Base-by-base conservation (phyloP, 1,139 yeast species). In the Arxiozyma telluris region DNA sequence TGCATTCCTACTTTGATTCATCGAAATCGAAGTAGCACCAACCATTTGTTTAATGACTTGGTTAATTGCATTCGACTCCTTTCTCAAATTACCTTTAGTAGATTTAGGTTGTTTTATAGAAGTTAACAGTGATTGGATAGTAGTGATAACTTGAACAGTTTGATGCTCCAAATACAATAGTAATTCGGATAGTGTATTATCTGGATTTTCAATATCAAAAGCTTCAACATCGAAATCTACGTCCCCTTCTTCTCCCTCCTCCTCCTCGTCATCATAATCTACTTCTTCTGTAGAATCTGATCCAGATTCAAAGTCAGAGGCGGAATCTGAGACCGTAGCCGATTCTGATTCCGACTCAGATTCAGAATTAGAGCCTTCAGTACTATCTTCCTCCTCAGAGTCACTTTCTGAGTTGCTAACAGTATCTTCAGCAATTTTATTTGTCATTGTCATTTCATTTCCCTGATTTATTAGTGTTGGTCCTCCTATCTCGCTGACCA, bases 111-210 rank as follows among this genome's bases (percentile, higher is more conserved):
- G 81, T 70, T 85, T 84, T 61, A 87, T 86, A 1, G 91, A 83
- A 3, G 83, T 79, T 58, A 93, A 76, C 57, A 93, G 76, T 23
- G 87, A 80, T 66, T 91, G 97, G 61, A 91, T 91, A 0, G 96
- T 87, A 34, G 90, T 81, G 55, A 93, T 93, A 1, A 93, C 97
- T 63, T 87, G 87, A 41, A 87, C 93, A 0, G 98, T 91, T 72
- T 91, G 96, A 69, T 89, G 96, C 68, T 93, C 98, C 64, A 93
- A 76, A 68, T 89, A 93, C 49, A 84, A 78, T 62, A 90, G 80
- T 54, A 93, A 82, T 64, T 90, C 96, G 5, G 89, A 82, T 57
- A 91, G 78, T 0, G 96, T 87, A 67, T 87, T 87, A 64, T 89
- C 96, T 1, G 96, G 96, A 67, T 87, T 88, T 59, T 82, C 86